These are phyloP conservation scores for Jimgerdemannia flammicorona DNA, from an alignment of 192 early-diverging fungal genomes.

Conservation along the genomic window DNA sequence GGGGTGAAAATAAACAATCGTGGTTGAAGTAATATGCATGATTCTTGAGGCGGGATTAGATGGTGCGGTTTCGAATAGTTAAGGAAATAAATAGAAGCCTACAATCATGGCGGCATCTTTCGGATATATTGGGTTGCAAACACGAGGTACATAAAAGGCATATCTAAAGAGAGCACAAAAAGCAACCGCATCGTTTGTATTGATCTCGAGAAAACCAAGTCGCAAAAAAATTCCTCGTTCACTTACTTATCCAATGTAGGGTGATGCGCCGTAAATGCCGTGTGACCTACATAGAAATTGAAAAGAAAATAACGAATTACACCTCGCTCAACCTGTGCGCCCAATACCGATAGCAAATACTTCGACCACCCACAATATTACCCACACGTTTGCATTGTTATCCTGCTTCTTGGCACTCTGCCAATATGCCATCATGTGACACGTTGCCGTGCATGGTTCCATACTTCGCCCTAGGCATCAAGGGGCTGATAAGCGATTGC, in stretches of 20 bases:
- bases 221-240: no score
- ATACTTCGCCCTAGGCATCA: constrained; percentile 15
- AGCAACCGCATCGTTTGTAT: no score
- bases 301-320: no score
- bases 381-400: constrained; percentile 28
- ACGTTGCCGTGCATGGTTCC: constrained; percentile 18
- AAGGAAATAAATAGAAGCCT: constrained; percentile 3
- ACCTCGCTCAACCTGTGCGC: no score
- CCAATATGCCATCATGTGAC: constrained; percentile 27
- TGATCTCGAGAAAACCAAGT: no score
- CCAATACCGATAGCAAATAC: no score
- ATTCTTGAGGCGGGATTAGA: no score
- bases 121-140: constrained; percentile 57
- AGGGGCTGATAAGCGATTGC: constrained; percentile 34
- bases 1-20: no score
- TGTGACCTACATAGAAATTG: neutral
- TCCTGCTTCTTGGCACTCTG: constrained; percentile 8
- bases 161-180: constrained; percentile 10
- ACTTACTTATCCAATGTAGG: constrained; percentile 42
- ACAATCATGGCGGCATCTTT: constrained; percentile 58
- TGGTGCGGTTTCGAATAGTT: no score
- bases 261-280: constrained; percentile 31
- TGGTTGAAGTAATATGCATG: no score
- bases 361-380: neutral
- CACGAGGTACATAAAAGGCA: constrained; percentile 21